Conservation (phyloP, 139 green algal genomes). For the Deuterostichococcus epilithicus region DNA sequence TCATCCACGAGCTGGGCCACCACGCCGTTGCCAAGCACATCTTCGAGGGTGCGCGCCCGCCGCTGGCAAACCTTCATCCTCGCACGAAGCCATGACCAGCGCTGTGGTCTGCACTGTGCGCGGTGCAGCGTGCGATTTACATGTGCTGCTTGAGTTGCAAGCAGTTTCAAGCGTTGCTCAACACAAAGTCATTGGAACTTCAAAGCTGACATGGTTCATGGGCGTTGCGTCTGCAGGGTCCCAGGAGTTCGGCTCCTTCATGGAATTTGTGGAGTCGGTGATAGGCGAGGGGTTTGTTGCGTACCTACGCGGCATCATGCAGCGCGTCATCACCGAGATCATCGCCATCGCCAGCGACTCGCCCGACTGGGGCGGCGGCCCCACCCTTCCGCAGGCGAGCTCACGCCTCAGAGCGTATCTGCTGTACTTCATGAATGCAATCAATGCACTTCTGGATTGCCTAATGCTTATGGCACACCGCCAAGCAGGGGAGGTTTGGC, state of each 20-base stretch:
- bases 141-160: neutral
- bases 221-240: slow-evolving; percentile 11
- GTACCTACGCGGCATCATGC: slow-evolving; percentile 22
- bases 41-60: slow-evolving; percentile 21
- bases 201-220: neutral
- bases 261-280: slow-evolving; percentile 36
- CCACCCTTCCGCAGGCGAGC: slow-evolving; percentile 1
- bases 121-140: neutral
- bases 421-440: neutral
- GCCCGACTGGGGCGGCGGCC: slow-evolving; percentile 10
- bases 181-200: neutral
- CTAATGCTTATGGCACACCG: too few relatives aligned
- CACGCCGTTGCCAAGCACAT: slow-evolving; percentile 33
- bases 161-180: neutral
- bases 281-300: slow-evolving; percentile 33
- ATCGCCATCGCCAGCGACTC: slow-evolving; percentile 19
- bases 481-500: too few relatives aligned
- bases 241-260: slow-evolving; percentile 23
- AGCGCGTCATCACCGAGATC: slow-evolving; percentile 37
- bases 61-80: neutral
- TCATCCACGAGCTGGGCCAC: slow-evolving; percentile 28
- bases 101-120: neutral
- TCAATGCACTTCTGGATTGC: neutral
- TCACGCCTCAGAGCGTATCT: neutral
- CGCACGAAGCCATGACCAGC: too few relatives aligned